Conservation (phyloP, 208 protist species). For the Zelonia costaricensis region DNA sequence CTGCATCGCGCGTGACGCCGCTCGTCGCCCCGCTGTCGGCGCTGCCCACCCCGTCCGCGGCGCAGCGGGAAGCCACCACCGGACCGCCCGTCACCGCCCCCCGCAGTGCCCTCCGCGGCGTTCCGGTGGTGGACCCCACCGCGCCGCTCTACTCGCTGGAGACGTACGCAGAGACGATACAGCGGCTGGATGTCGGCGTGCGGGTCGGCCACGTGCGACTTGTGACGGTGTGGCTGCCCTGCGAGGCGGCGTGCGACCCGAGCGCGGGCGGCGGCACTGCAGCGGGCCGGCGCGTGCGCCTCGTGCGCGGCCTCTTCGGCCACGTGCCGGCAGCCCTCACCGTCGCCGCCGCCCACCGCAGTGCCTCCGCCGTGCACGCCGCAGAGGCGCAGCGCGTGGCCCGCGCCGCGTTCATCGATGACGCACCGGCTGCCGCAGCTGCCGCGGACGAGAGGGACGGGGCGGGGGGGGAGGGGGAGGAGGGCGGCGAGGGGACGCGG, state of each 20-base stretch:
- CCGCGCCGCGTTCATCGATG: background rate
- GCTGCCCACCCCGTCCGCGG: background rate
- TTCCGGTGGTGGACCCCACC: conserved; percentile 24
- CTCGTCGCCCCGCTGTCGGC: background rate
- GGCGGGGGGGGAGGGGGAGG: background rate
- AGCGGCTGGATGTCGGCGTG: conserved; percentile 22
- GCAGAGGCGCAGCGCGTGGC: background rate
- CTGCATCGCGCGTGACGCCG: conserved; percentile 7
- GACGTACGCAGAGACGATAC: conserved; percentile 20
- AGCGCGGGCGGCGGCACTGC: background rate
- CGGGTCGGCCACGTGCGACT: conserved; percentile 11
- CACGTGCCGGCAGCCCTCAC: conserved; percentile 21
- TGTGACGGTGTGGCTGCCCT: conserved; percentile 7
- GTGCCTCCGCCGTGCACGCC: conserved; percentile 5
- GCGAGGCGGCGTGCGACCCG: background rate
- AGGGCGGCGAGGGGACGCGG: too few relatives aligned
- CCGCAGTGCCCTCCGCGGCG: background rate
- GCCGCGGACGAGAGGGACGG: background rate
- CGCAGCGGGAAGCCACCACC: background rate
- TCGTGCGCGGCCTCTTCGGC: conserved; percentile 23
- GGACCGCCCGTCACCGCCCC: background rate
- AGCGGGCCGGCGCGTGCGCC: background rate
- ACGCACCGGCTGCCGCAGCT: background rate
- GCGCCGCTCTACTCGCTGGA: conserved; percentile 17
- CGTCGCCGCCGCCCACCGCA: conserved; percentile 11